A percentile compares a stretch with the other conserved stretches of the same genome.
These are phyloP conservation scores for Scedosporium aurantiacum DNA, from an alignment of 2,329 filamentous ascomycete species.

Conservation along the genomic window DNA sequence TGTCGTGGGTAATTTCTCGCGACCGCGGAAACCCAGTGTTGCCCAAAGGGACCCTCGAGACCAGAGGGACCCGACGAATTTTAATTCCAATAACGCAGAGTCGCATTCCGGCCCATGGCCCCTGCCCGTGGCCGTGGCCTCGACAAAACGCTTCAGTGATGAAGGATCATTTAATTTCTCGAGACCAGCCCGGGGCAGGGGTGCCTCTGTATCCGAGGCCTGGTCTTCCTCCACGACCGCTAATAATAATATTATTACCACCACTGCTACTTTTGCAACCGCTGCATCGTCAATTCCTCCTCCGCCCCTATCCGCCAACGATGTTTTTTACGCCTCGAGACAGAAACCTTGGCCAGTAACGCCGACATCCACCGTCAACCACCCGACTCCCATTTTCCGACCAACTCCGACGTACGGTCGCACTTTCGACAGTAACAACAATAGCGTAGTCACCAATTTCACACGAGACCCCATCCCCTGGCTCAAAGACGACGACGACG, in stretches of 20 bases:
- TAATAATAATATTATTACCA: not conserved
- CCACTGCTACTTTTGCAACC: not conserved
- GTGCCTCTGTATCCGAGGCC: not conserved
- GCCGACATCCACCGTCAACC: slow-evolving; percentile 10
- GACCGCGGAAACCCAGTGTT: not conserved
- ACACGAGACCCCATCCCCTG: slow-evolving; percentile 26
- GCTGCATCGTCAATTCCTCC: not conserved
- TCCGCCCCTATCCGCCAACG: not conserved
- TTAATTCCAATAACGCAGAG: not conserved
- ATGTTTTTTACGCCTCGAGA: slow-evolving; percentile 1
- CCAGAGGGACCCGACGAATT: not conserved
- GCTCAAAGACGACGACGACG: slow-evolving; percentile 40
- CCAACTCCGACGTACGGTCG: slow-evolving; percentile 11
- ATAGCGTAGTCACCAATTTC: not conserved
- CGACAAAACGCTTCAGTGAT: not conserved
- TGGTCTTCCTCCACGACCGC: not conserved
- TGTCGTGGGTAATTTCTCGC: not conserved
- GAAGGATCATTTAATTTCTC: slow-evolving; percentile 4
- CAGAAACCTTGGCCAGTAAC: slow-evolving; percentile 11
- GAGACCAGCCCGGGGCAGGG: slow-evolving; percentile 1
- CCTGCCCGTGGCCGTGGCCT: not conserved
- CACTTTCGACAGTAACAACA: slow-evolving; percentile 1
- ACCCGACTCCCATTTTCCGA: slow-evolving; percentile 12
- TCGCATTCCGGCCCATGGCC: not conserved
- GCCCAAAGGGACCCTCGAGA: not conserved